Base-by-base conservation (phyloP, 2,329 filamentous ascomycete genomes). In the Fusarium guadeloupense region DNA sequence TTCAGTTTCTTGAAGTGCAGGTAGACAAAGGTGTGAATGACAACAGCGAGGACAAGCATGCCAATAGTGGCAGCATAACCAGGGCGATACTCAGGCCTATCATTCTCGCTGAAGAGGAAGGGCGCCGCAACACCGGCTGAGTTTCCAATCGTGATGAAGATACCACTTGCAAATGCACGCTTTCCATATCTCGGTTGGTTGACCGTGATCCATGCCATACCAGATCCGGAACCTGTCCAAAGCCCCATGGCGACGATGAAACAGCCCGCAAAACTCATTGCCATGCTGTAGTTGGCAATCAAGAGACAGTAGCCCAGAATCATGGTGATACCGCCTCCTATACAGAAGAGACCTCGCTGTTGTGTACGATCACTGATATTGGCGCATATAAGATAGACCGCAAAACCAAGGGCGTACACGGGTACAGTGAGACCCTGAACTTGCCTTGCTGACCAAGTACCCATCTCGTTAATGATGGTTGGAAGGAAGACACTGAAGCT, bases 371-470 rank as follows among this genome's bases (percentile, higher is more conserved):
- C 87, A 16, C 83, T 86, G 48, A 86, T 71, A 54, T 80, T 80
- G 6, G 87, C 87, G 9, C 83, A 77, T 2, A 80, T 51, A 10
- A 90, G 75, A 62, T 89, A 90, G 0, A 79, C 82, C 17, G 86
- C 78, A 0, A 86, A 87, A 2, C 88, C 88, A 1, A 89, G 69
- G 0, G 81, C 80, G 60, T 91, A 91, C 68, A 87, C 87, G 2
- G 89, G 89, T 17, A 90, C 86, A 0, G 88, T 91, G 37, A 91
- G 77, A 30, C 86, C 85, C 69, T 91, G 88, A 0, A 88, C 82
- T 63, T 87, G 79, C 0, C 84, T 79, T 0, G 77, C 77, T 0
- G 80, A 78, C 74, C 85, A 89, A 4, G 70, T 71, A 3, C 87
- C 85, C 55, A 90, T 83, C 0, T 81, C 82, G 46, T 81, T 76